A percentile compares a stretch with the other conserved stretches of the same genome.
Evolutionary conservation across 2,329 filamentous ascomycete genomes (phyloP).

Genomic region (Aschersonia sp.): DNA sequence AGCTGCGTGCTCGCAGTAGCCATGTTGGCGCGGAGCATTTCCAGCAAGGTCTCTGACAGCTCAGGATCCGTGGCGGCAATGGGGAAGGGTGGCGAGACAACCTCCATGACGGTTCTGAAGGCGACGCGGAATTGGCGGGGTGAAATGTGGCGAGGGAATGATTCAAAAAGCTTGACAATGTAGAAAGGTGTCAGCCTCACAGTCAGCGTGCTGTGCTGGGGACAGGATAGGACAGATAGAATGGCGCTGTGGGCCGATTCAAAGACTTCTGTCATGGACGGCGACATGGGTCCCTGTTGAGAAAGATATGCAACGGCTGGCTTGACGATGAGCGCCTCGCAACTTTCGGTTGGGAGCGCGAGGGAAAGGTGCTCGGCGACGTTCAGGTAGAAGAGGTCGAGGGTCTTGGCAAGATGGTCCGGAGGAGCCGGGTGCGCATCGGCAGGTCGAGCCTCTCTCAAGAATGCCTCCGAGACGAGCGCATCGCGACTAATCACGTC

Average conservation of each 20-base stretch:
- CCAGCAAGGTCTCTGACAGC: conserved; percentile 66
- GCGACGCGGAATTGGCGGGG: conserved; percentile 78
- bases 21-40: conserved; percentile 53
- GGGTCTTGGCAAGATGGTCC: conserved; percentile 42
- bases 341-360: conserved; percentile 47
- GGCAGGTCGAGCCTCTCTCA: conserved; percentile 42
- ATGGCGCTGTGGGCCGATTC: conserved; percentile 77
- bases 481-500: conserved; percentile 67
- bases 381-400: conserved; percentile 85
- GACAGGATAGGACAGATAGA: conserved; percentile 66
- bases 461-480: conserved; percentile 48
- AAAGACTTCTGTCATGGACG: conserved; percentile 48
- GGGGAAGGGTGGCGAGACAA: conserved; percentile 66
- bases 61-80: conserved; percentile 59
- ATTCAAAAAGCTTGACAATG: conserved; percentile 62
- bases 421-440: conserved; percentile 10
- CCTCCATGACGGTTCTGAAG: conserved; percentile 71
- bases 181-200: conserved; percentile 67
- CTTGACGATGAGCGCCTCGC: conserved; percentile 58
- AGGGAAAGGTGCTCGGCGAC: conserved; percentile 71
- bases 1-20: conserved; percentile 33
- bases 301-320: conserved; percentile 62
- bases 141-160: conserved; percentile 67
- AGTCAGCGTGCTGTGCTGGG: conserved; percentile 59
- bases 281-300: conserved; percentile 25